Evolutionary conservation across 768 basidiomycete species (phyloP).

Genomic region (Rhodotorula babjevae): DNA sequence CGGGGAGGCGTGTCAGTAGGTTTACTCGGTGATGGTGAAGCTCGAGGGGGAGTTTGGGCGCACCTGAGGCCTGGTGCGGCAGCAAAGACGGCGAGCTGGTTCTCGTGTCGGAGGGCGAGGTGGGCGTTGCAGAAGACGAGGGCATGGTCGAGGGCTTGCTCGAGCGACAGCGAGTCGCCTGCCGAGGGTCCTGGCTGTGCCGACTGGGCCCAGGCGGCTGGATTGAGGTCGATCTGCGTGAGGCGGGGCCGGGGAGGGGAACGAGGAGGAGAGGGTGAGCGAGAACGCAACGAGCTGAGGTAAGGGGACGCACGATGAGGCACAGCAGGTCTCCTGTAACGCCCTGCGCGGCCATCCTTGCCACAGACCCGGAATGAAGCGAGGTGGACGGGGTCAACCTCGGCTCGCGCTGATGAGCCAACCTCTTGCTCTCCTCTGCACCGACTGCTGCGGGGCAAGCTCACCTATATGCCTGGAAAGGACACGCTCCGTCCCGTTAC

Average conservation of each 20-base stretch:
- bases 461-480: too few relatives aligned
- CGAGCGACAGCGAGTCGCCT: slow-evolving; percentile 58
- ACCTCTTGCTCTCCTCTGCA: too few relatives aligned
- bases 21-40: background rate
- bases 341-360: background rate
- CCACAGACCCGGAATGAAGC: too few relatives aligned
- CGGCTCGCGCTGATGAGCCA: too few relatives aligned
- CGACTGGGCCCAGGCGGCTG: slow-evolving; percentile 36
- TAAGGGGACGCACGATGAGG: slow-evolving; percentile 17
- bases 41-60: slow-evolving; percentile 23
- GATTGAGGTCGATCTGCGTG: slow-evolving; percentile 42
- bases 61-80: slow-evolving; percentile 80
- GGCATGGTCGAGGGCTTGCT: slow-evolving; percentile 72
- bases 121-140: slow-evolving; percentile 90
- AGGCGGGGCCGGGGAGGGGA: background rate
- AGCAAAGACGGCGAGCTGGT: slow-evolving; percentile 84
- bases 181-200: background rate
- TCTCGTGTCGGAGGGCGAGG: slow-evolving; percentile 83
- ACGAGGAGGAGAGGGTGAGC: background rate
- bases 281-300: background rate
- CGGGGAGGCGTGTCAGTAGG: slow-evolving; percentile 65
- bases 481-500: too few relatives aligned
- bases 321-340: slow-evolving; percentile 25
- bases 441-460: too few relatives aligned
- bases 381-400: too few relatives aligned